phyloP scores from a whole-genome alignment of 352 stramenopile genomes.

The Phytophthora ramorum region DNA sequence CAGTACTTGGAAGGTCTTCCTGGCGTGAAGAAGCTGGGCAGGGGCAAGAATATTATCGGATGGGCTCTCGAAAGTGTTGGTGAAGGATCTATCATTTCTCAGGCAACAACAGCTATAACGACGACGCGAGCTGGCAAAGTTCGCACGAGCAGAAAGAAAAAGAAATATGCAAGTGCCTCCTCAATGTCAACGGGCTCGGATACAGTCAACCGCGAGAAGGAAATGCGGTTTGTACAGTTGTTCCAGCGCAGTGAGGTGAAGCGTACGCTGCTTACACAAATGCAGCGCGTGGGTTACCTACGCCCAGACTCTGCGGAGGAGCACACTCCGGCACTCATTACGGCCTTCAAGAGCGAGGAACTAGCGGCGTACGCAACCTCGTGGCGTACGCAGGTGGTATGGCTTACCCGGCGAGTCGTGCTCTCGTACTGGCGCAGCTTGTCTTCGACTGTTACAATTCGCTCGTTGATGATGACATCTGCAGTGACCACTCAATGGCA shows the following conservation, averaged over 20 bases:
- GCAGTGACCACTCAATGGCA: conserved; percentile 14
- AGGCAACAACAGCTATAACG: conserved; percentile 7
- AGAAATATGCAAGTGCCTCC: conserved; percentile 11
- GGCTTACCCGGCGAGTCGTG: conserved; percentile 25
- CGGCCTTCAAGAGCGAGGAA: conserved; percentile 17
- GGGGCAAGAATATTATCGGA: conserved; percentile 21
- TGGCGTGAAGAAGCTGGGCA: conserved; percentile 30
- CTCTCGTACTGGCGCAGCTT: conserved; percentile 36
- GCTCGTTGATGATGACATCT: conserved; percentile 2
- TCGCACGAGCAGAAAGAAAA: conserved; percentile 26
- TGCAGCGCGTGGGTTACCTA: conserved; percentile 31
- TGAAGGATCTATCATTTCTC: not conserved
- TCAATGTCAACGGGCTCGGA: conserved; percentile 12
- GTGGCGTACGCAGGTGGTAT: conserved; percentile 23
- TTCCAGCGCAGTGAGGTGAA: conserved; percentile 36
- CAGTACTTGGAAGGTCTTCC: conserved; percentile 30
- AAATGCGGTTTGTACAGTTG: conserved; percentile 29
- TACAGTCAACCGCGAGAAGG: conserved; percentile 13
- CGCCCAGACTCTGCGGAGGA: conserved; percentile 15
- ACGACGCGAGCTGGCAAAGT: conserved; percentile 8
- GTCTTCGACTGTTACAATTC: conserved; percentile 9
- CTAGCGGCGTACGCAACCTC: conserved; percentile 22
- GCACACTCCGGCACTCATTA: conserved; percentile 17
- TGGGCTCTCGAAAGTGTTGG: conserved; percentile 37
- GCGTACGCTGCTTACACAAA: conserved; percentile 22